Evolutionary conservation across 257 asterid species (phyloP), one percentile per base, ranked within the genome.

Genomic region (Ehretia macrophylla): DNA sequence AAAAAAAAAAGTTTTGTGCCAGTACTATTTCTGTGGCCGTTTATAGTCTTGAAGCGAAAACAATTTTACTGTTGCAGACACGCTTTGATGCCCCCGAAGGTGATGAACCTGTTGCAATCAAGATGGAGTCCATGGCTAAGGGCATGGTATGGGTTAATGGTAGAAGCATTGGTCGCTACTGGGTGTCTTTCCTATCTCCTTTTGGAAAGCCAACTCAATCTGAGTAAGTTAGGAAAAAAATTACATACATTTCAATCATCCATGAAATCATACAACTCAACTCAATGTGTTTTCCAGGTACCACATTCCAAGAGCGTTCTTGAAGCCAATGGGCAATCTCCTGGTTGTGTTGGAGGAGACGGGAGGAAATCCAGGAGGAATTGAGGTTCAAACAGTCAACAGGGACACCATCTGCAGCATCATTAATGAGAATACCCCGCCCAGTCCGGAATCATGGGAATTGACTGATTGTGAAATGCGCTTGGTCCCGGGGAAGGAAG

Each of bases 71-170:
- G 54, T 53, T 52, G 18, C 72, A 92, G 97, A 71, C 86, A 52
- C 69, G 75, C 55, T 93, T 93, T 42, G 96, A 93, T 60, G 94
- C 90, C 21, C 99, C 97, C 0, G 82, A 73, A 68, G 96, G 96
- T 3, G 55, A 51, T 0, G 68, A 67, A 32, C 99, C 99, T 0
- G 85, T 93, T 8, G 95, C 89, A 0, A 4, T 93, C n/a, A 72
- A 67, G 11, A 81, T 86, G 96, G 54, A 69, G 6, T 67, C 76
- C 38, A 93, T 93, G 99, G 69, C 78, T 4, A 93, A 89, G 75
- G 99, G 99, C 1, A 76, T 85, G 92, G 23, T 85, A 0, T 93
- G 99, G 99, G 81, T 93, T 12, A 93, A 93, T 5, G 99, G 97
- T 10, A 61, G 9, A 49, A 85, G 66, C 80, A 73, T 93, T 1